phyloP scores from a whole-genome alignment of 169 alveolate species.

The Plasmodium gaboni region DNA sequence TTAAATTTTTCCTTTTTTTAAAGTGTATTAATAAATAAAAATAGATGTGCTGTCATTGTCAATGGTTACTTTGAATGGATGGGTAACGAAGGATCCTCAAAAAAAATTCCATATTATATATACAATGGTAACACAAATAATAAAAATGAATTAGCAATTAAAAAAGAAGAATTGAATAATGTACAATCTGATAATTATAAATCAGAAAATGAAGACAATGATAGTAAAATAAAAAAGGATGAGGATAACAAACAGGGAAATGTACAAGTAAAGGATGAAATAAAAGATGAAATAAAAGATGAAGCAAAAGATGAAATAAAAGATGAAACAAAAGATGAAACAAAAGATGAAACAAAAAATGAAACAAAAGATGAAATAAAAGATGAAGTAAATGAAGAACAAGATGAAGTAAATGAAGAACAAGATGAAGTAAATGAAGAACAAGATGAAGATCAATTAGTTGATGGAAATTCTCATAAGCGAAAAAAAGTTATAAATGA shows the following conservation, averaged over 20 bases:
- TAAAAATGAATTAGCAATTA: background rate
- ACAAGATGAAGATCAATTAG: background rate
- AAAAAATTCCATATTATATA: slow-evolving; percentile 37
- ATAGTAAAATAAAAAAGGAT: slow-evolving; percentile 4
- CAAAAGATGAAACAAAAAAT: no score
- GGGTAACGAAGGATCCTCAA: slow-evolving; percentile 7
- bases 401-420: slow-evolving; percentile 2
- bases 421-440: slow-evolving; percentile 4
- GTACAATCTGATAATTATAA: no score
- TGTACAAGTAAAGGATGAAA: background rate
- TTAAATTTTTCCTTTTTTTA: background rate
- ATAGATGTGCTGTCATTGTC: slow-evolving; percentile 46
- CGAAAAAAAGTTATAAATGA: slow-evolving; percentile 24
- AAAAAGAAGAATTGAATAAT: slow-evolving; percentile 1
- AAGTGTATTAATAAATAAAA: slow-evolving; percentile 47
- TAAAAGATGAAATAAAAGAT: no score
- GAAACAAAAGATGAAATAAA: slow-evolving; percentile 3
- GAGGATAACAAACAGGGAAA: slow-evolving; percentile 15
- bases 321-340: no score
- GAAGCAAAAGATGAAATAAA: no score
- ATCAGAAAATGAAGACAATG: no score
- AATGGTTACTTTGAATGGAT: slow-evolving; percentile 68
- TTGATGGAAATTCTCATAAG: slow-evolving; percentile 19
- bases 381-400: background rate
- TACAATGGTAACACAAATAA: slow-evolving; percentile 18